Conservation (phyloP, 2,329 filamentous ascomycete genomes). For the Nemania bipapillata region DNA sequence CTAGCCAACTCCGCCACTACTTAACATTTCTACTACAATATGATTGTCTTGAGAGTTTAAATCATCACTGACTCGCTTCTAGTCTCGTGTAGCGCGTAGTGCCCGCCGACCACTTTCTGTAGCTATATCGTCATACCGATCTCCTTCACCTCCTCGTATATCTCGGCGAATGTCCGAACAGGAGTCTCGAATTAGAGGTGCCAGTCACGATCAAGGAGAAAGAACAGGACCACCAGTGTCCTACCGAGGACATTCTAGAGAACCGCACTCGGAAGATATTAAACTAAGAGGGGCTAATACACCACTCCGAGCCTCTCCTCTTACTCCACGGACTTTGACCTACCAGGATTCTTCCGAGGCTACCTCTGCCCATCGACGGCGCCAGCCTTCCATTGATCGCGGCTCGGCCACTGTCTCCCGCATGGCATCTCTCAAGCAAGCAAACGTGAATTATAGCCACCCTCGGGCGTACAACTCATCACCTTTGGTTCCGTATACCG, state of each 20-base stretch:
- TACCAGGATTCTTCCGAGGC: slow-evolving; percentile 58
- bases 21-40: background rate
- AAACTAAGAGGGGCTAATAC: slow-evolving; percentile 53
- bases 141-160: slow-evolving; percentile 62
- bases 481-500: slow-evolving; percentile 63
- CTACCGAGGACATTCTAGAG: slow-evolving; percentile 57
- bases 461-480: slow-evolving; percentile 67
- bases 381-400: slow-evolving; percentile 63
- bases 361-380: slow-evolving; percentile 49
- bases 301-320: slow-evolving; percentile 58
- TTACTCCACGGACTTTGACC: slow-evolving; percentile 61
- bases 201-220: slow-evolving; percentile 58
- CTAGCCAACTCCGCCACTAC: background rate
- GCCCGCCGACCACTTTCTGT: slow-evolving; percentile 66
- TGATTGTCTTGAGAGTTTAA: background rate
- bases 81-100: slow-evolving; percentile 63
- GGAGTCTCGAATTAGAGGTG: slow-evolving; percentile 57
- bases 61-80: slow-evolving; percentile 37
- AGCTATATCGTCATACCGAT: slow-evolving; percentile 58
- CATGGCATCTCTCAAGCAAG: slow-evolving; percentile 58
- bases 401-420: slow-evolving; percentile 56
- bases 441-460: slow-evolving; percentile 54
- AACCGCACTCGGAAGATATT: slow-evolving; percentile 56
- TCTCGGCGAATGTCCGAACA: slow-evolving; percentile 67
- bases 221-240: slow-evolving; percentile 57